phyloP scores from a whole-genome alignment of 768 basidiomycete species.

The Suillus alpinus region DNA sequence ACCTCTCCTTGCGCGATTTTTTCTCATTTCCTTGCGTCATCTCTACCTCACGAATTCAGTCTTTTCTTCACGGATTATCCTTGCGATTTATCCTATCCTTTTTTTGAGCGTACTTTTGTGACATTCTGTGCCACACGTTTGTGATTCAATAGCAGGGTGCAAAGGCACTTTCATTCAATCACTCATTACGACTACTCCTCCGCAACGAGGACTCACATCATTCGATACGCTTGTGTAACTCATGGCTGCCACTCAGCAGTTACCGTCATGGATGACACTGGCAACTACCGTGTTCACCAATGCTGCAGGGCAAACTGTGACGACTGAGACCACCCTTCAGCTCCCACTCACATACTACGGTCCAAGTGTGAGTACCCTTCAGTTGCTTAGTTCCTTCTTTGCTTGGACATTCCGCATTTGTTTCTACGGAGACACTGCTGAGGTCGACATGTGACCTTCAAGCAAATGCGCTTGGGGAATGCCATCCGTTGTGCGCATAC shows the following conservation, averaged over 20 bases:
- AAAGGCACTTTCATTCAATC: constrained; percentile 26
- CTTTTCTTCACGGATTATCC: constrained; percentile 12
- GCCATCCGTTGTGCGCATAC: not conserved
- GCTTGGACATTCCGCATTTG: not conserved
- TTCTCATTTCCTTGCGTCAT: constrained; percentile 9
- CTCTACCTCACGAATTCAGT: constrained; percentile 15
- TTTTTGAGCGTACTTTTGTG: not conserved
- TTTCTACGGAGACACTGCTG: not conserved
- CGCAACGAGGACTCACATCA: not conserved
- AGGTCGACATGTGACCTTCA: not conserved
- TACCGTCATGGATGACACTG: constrained; percentile 72
- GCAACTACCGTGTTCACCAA: constrained; percentile 51
- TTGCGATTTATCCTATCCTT: constrained; percentile 5
- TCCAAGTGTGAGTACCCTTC: constrained; percentile 60
- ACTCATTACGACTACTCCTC: constrained; percentile 8
- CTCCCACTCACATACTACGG: constrained; percentile 81
- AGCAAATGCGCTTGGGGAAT: not conserved
- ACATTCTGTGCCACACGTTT: not conserved
- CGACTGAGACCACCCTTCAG: constrained; percentile 58
- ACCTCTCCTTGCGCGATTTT: not conserved
- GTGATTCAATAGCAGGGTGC: not conserved
- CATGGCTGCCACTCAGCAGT: constrained; percentile 52
- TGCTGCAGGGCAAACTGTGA: constrained; percentile 47
- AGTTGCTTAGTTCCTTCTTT: not conserved
- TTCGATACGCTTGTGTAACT: constrained; percentile 10